A percentile compares a stretch with the other conserved stretches of the same genome.
Conservation (phyloP, 495 filamentous ascomycete species). For the Penicillium goetzii region DNA sequence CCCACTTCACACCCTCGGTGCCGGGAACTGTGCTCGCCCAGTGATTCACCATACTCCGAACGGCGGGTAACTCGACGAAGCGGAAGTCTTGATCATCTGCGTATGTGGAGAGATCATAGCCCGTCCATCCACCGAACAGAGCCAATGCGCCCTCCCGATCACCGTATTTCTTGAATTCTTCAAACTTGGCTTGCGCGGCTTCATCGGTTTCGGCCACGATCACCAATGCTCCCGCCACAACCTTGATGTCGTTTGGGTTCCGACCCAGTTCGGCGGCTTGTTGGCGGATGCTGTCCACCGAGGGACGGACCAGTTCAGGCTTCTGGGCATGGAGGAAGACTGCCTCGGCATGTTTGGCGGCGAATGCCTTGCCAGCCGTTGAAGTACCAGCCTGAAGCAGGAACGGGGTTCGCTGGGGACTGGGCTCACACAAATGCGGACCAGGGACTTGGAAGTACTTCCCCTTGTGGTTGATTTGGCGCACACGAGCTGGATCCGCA, state of each 20-base stretch:
- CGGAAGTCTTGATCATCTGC: conserved; percentile 57
- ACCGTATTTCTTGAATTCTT: conserved; percentile 49
- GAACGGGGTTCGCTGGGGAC: conserved; percentile 68
- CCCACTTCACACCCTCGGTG: conserved; percentile 58
- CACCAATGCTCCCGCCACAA: conserved; percentile 53
- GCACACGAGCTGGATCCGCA: conserved; percentile 58
- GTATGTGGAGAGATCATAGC: conserved; percentile 54
- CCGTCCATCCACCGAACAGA: conserved; percentile 59
- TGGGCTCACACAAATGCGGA: conserved; percentile 66
- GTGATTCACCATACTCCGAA: conserved; percentile 49
- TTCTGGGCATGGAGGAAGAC: conserved; percentile 56
- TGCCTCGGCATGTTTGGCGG: conserved; percentile 61
- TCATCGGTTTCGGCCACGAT: conserved; percentile 59
- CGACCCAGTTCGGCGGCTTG: conserved; percentile 49
- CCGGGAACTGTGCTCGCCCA: conserved; percentile 45
- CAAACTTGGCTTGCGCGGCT: conserved; percentile 55
- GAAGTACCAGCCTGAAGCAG: conserved; percentile 68
- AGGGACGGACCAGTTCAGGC: conserved; percentile 48
- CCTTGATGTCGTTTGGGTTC: conserved; percentile 53
- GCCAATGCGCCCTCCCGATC: conserved; percentile 57
- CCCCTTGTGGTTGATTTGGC: conserved; percentile 67
- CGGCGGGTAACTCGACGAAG: conserved; percentile 63
- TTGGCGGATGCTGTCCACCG: conserved; percentile 52
- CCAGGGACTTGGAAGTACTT: conserved; percentile 68
- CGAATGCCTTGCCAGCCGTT: conserved; percentile 63